Conservation (phyloP, 768 basidiomycete genomes). For the Suillus lakei region DNA sequence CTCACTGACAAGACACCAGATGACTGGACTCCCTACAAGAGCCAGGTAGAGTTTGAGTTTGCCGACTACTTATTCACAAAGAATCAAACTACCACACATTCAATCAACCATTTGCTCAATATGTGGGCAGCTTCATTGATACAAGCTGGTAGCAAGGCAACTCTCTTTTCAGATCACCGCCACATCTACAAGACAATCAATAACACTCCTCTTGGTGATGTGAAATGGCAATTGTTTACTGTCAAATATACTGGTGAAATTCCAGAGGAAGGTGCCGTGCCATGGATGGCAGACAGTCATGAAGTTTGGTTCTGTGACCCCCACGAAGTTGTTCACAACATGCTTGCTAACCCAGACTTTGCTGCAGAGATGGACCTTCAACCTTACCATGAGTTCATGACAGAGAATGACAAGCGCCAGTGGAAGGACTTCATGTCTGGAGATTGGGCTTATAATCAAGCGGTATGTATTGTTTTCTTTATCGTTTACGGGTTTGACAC, state of each 20-base stretch:
- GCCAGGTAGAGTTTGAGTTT: slow-evolving; percentile 22
- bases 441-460: slow-evolving; percentile 34
- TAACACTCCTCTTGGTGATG: slow-evolving; percentile 26
- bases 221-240: slow-evolving; percentile 33
- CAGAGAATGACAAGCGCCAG: slow-evolving; percentile 10
- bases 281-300: slow-evolving; percentile 32
- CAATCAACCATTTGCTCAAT: slow-evolving; percentile 22
- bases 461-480: slow-evolving; percentile 28
- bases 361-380: slow-evolving; percentile 21
- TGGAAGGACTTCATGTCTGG: slow-evolving; percentile 31
- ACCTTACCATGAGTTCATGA: slow-evolving; percentile 21
- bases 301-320: slow-evolving; percentile 34
- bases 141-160: slow-evolving; percentile 15
- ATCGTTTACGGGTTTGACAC: not conserved
- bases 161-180: slow-evolving; percentile 28
- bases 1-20: not conserved
- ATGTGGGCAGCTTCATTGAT: slow-evolving; percentile 23
- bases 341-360: slow-evolving; percentile 30
- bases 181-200: slow-evolving; percentile 34
- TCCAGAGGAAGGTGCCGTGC: slow-evolving; percentile 16
- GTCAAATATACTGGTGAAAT: slow-evolving; percentile 22
- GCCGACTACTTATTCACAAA: slow-evolving; percentile 23
- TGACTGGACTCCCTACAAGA: slow-evolving; percentile 20
- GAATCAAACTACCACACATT: slow-evolving; percentile 23
- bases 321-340: slow-evolving; percentile 17